phyloP scores from a whole-genome alignment of 768 basidiomycete species.

The Tricholoma bakamatsutake region DNA sequence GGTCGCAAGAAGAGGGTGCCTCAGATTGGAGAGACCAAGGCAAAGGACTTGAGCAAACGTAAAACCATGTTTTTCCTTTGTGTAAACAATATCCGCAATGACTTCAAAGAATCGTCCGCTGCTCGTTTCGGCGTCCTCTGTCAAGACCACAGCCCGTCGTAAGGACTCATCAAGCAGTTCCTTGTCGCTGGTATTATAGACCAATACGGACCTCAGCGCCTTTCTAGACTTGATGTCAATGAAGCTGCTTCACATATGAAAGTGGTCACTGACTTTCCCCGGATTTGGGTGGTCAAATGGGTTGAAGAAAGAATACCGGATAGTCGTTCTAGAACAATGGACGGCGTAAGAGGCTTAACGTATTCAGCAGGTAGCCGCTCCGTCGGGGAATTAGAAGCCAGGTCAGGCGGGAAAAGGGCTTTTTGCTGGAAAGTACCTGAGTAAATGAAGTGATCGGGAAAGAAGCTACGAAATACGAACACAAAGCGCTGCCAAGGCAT shows the following conservation, averaged over 20 bases:
- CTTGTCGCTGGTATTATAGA: slow-evolving; percentile 46
- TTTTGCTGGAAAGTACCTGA: slow-evolving; percentile 49
- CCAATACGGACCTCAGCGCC: slow-evolving; percentile 65
- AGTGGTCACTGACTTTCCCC: slow-evolving; percentile 56
- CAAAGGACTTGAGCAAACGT: slow-evolving; percentile 71
- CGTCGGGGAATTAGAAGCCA: slow-evolving; percentile 54
- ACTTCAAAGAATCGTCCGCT: slow-evolving; percentile 73
- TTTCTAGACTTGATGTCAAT: slow-evolving; percentile 44
- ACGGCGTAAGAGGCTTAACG: slow-evolving; percentile 47
- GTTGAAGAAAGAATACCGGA: slow-evolving; percentile 63
- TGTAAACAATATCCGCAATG: slow-evolving; percentile 63
- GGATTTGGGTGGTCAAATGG: slow-evolving; percentile 41
- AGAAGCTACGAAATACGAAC: slow-evolving; percentile 42
- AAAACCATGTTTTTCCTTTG: slow-evolving; percentile 48
- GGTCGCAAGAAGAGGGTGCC: slow-evolving; percentile 57
- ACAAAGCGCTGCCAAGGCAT: slow-evolving; percentile 82
- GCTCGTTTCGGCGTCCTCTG: slow-evolving; percentile 46
- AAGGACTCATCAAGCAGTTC: slow-evolving; percentile 61
- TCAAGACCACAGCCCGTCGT: slow-evolving; percentile 61
- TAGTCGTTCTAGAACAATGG: slow-evolving; percentile 56
- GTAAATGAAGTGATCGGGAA: neutral
- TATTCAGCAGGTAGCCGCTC: slow-evolving; percentile 49
- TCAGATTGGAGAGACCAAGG: slow-evolving; percentile 79
- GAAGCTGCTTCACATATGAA: neutral
- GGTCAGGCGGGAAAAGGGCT: slow-evolving; percentile 65